These are phyloP conservation scores for Candida maltosa DNA, from an alignment of 805 yeast genomes.

Conservation along the genomic window DNA sequence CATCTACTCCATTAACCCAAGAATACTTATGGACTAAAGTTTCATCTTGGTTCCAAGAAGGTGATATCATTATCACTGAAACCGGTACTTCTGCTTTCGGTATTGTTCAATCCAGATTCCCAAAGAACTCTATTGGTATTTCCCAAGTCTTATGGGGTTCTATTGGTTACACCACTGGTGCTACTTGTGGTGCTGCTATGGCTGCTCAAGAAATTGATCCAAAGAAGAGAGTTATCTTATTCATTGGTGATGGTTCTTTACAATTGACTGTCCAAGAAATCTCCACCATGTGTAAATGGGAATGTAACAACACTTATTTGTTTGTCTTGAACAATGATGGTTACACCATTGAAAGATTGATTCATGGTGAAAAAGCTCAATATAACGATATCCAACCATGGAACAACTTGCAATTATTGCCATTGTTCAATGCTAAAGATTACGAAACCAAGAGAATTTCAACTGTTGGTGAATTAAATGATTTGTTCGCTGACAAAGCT, in stretches of 20 bases:
- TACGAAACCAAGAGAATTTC: conserved; percentile 55
- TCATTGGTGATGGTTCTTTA: conserved; percentile 75
- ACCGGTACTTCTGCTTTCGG: conserved; percentile 81
- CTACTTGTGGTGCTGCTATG: conserved; percentile 65
- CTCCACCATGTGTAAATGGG: conserved; percentile 68
- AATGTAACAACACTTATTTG: conserved; percentile 58
- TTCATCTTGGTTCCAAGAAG: conserved; percentile 60
- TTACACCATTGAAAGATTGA: conserved; percentile 74
- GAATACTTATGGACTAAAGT: conserved; percentile 69
- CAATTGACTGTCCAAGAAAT: conserved; percentile 76
- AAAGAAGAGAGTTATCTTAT: conserved; percentile 59
- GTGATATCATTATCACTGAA: conserved; percentile 68
- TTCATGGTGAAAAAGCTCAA: conserved; percentile 63
- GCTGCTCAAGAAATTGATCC: conserved; percentile 66
- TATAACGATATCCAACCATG: conserved; percentile 70
- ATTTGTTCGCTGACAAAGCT: conserved; percentile 41
- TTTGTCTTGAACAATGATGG: conserved; percentile 72
- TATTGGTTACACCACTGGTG: conserved; percentile 69
- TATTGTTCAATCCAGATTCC: conserved; percentile 64
- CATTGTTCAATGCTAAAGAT: conserved; percentile 57
- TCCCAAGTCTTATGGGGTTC: conserved; percentile 80
- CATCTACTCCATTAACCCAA: conserved; percentile 43
- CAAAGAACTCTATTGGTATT: conserved; percentile 59
- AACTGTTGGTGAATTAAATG: conserved; percentile 57
- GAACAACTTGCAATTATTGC: conserved; percentile 60